Evolutionary conservation across 208 protist genomes (phyloP), one percentile per base, ranked within the genome.

Genomic region (Leishmania amazonensis): DNA sequence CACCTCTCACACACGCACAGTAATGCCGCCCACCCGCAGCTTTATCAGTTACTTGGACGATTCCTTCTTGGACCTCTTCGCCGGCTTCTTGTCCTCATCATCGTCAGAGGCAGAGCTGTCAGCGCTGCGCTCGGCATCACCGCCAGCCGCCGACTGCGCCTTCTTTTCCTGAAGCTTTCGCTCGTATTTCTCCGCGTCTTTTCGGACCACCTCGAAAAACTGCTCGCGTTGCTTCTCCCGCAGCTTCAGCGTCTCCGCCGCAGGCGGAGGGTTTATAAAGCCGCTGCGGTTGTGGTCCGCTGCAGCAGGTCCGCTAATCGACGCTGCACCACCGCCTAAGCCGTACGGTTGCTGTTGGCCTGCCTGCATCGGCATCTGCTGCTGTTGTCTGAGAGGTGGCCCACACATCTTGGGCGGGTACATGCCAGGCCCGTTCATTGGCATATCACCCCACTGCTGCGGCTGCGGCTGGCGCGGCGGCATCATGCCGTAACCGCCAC

Each of bases 191-290:
- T 96, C 89, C 47, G 93, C 87, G 19, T 96, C 92, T 31, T 83
- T 81, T 38, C 88, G 90, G 45, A 97, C 92, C 19, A 96, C 92
- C 1, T 95, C 91, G 24, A 96, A 88, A 79, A 89, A 97, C 86
- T 95, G 91, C 80, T 95, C 93, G 8, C 90, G 87, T 82, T 96
- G 94, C 79, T 92, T 83, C 88, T 97, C 93, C 5, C 94, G 93
- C 81, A 96, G 78, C 80, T 93, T 91, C 67, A 95, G 49, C 47
- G 83, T 89, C 75, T 96, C 90, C 60, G 93, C 86, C 0, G 91
- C 87, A 0, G 93, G 91, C 42, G 73, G 76, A 0, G 91, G 87
- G 77, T 97, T 97, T 53, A 67, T 47, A 28, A 35, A 79, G 75
- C 40, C 40, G 40, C 58, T 6, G 75, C 45, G 38, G 75, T 19